These are phyloP conservation scores for Cicer arietinum DNA, from an alignment of 306 rosid genomes.

Conservation along the genomic window DNA sequence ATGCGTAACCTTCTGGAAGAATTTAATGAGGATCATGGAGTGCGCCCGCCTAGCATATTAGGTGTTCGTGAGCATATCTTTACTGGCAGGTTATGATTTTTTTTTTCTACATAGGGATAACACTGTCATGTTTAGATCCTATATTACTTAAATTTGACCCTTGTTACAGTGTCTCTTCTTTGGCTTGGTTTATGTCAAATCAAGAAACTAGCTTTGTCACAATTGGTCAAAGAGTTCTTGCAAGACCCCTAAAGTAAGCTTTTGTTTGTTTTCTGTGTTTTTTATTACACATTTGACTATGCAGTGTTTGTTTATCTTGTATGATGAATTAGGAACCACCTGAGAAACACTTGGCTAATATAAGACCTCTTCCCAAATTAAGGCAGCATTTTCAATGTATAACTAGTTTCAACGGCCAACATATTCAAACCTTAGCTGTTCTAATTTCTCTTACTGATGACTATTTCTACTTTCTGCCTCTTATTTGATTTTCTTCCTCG, in stretches of 20 bases:
- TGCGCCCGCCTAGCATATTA: conserved; percentile 84
- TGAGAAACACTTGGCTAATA: conserved; percentile 25
- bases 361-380: conserved; percentile 27
- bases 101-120: conserved; percentile 31
- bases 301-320: conserved; percentile 11
- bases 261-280: conserved; percentile 36
- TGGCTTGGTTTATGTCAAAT: conserved; percentile 99
- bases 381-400: conserved; percentile 25
- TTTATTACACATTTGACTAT: neutral
- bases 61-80: conserved; percentile 98
- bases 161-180: conserved; percentile 86
- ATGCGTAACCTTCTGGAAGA: conserved; percentile 99
- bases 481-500: conserved; percentile 23
- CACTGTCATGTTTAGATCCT: conserved; percentile 18
- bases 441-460: conserved; percentile 17
- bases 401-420: conserved; percentile 22
- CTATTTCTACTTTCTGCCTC: conserved; percentile 17
- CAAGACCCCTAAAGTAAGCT: conserved; percentile 90
- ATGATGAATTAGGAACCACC: conserved; percentile 25
- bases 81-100: conserved; percentile 80
- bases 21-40: conserved; percentile 89
- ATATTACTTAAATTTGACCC: conserved; percentile 36
- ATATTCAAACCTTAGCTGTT: conserved; percentile 27
- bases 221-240: conserved; percentile 95
- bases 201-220: conserved; percentile 99